These are phyloP conservation scores for Physcomitrellopsis africana DNA, from an alignment of 225 moss, liverwort and hornwort genomes.

Conservation along the genomic window DNA sequence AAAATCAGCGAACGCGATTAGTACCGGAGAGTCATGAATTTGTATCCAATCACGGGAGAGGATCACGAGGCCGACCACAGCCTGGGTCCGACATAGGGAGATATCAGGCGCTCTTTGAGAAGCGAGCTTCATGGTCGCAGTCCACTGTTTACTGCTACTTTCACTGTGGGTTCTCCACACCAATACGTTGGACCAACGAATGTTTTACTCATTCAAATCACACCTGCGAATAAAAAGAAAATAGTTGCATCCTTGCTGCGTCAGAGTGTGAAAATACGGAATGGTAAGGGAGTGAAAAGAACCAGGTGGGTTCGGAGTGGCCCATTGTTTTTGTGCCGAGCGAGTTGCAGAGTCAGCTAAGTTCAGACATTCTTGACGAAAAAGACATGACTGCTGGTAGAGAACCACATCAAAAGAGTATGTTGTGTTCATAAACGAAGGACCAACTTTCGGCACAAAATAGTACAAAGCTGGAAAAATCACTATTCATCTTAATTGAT, in stretches of 20 bases:
- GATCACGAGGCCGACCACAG: not conserved
- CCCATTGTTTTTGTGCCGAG: too few species aligned
- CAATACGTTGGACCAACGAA: constrained; percentile 40
- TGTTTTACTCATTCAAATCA: not conserved
- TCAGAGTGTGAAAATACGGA: not conserved
- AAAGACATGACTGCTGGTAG: too few species aligned
- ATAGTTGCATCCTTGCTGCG: not conserved
- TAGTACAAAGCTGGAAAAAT: too few species aligned
- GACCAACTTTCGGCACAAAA: too few species aligned
- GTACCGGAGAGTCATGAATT: not conserved
- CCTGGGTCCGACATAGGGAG: not conserved
- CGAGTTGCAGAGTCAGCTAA: too few species aligned
- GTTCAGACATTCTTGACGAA: too few species aligned
- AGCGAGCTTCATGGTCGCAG: constrained; percentile 45
- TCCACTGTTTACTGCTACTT: constrained; percentile 69
- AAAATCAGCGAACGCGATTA: not conserved
- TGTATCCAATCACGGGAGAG: not conserved
- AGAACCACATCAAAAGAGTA: too few species aligned
- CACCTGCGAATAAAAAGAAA: constrained; percentile 37
- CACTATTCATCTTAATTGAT: too few species aligned
- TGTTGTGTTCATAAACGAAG: too few species aligned
- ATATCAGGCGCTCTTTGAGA: constrained; percentile 51
- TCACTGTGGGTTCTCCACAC: constrained; percentile 59
- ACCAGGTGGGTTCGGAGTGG: too few species aligned
- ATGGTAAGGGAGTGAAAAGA: not conserved